phyloP scores from a whole-genome alignment of 768 basidiomycete species.

The Phanerochaete sordida region DNA sequence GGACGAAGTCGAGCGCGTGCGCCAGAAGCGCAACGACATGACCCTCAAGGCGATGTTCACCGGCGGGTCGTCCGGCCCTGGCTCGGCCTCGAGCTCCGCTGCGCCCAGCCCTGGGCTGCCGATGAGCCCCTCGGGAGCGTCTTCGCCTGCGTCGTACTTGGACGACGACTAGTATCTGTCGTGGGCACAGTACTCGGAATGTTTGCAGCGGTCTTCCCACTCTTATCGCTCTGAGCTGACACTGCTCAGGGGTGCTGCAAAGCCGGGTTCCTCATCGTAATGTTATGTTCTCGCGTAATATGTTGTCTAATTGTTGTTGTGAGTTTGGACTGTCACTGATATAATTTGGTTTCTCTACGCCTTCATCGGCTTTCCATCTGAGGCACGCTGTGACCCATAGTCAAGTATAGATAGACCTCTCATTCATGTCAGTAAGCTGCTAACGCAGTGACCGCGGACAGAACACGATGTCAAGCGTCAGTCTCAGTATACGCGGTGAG shows the following conservation, averaged over 20 bases:
- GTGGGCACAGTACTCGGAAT: neutral
- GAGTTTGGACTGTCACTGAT: neutral
- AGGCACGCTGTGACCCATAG: too few species aligned
- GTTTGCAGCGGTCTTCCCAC: neutral
- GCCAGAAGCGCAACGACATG: constrained; percentile 80
- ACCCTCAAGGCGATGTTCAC: constrained; percentile 89
- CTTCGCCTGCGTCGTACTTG: constrained; percentile 1
- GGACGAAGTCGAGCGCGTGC: constrained; percentile 84
- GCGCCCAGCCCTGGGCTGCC: neutral
- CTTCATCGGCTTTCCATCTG: too few species aligned
- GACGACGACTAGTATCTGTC: neutral
- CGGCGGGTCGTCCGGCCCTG: neutral
- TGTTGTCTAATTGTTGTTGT: neutral
- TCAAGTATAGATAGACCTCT: too few species aligned
- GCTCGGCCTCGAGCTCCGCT: neutral
- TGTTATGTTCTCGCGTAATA: neutral
- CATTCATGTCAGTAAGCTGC: too few species aligned
- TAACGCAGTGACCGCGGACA: too few species aligned
- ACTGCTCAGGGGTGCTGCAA: neutral
- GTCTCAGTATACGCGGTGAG: too few species aligned
- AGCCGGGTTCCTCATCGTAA: neutral
- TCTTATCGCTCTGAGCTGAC: neutral
- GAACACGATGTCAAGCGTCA: too few species aligned
- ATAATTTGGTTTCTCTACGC: neutral
- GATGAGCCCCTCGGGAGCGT: neutral